Evolutionary conservation across 805 yeast species (phyloP), one percentile per base, ranked within the genome.

Genomic region (Candida sphagnicola): DNA sequence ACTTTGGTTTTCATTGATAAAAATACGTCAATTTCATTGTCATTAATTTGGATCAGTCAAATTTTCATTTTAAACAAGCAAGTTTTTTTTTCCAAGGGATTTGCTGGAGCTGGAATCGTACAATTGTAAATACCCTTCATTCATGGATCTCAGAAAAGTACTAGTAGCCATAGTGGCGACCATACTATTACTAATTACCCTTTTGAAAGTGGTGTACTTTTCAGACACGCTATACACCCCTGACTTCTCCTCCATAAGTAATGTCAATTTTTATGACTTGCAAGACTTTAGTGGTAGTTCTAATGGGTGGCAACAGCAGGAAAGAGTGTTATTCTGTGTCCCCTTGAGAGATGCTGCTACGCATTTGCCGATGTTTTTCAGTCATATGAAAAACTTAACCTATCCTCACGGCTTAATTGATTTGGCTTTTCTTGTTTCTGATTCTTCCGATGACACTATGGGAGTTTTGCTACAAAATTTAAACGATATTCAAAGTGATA

Each of bases 261-360:
- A 64, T 3, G 87, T 86, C 8, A 80, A 75, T 48, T 85, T 75
- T 51, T 87, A 80, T 57, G 97, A 90, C 56, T 65, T 90, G 51
- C 72, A 68, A 14, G 74, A 82, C 44, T 80, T 78, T 49, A 70
- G 65, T 34, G 89, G 93, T 5, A 61, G 82, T 11, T 73, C 73
- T 5, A 74, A 79, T 38, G 96, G 96, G 5, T 84, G 93, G 93
- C 84, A 82, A 50, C 66, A 70, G 34, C 77, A 75, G 11, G 96
- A 90, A 56, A 71, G 95, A 35, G 82, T 89, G 15, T 65, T 89
- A 42, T 85, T 87, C 48, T 79, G 91, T 49, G 95, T 90, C 8
- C 97, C 97, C 5, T 70, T 89, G 48, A 78, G 97, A 65, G 96
- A 90, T 59, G 97, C 97, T 1, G 85, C 90, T 2, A 77, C 82